Evolutionary conservation across 768 basidiomycete species (phyloP), one percentile per base, ranked within the genome.

Genomic region (Tephrocybe sp.): DNA sequence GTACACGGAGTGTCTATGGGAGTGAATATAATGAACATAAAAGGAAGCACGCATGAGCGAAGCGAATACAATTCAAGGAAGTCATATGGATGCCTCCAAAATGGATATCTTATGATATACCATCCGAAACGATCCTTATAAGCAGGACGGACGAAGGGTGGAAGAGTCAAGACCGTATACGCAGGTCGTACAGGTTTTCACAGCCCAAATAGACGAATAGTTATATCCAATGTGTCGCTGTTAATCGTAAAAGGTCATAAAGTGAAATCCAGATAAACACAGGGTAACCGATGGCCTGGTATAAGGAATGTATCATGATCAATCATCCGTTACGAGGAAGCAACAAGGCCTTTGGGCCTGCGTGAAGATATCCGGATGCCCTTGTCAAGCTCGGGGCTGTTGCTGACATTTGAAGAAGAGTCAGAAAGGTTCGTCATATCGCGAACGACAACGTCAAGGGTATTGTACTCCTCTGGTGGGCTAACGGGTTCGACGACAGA

Each of bases 401-500:
- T 45, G 9, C 54, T 46, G 21, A 45, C 39, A 39, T 59, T 59
- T n/a, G n/a, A n/a, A n/a, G n/a, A n/a, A 5, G 62, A 17, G 14
- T 66, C 65, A 8, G 65, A 65, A 26, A 64, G 58, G 45, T 62
- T 68, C 18, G 63, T 65, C 39, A 56, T 62, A 52, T 71, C 68
- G 30, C 66, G 58, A 12, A 69, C 62, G n/a, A 62, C 58, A 20
- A 67, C 60, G 21, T 55, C 47, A 5, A 11, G 28, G 28, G 44
- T 66, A 42, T 66, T 65, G 21, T 68, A 64, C 54, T 75, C 71
- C 38, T 68, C 68, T 33, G 67, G 68, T 18, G 85, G 84, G 55
- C 84, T 85, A 25, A 76, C 66, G 15, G 84, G 84, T 50, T 83
- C 83, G 32, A 73, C 70, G 39, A 80, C 61, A 18, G 82, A 83